Conservation (phyloP, 129 eudicot genomes). For the Pittosporum tobira region DNA sequence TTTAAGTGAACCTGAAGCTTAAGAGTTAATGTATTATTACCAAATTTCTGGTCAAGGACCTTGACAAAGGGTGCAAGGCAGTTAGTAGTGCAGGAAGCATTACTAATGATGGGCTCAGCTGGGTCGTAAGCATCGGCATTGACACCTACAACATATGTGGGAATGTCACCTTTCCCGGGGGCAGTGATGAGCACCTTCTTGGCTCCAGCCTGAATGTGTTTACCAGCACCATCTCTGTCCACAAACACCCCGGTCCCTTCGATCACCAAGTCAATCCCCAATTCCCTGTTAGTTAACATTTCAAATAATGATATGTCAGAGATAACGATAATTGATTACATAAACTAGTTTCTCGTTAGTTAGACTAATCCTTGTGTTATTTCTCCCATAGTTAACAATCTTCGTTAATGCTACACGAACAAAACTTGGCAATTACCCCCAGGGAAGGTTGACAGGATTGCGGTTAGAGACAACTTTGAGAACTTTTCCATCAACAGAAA, state of each 20-base stretch:
- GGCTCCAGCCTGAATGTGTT: constrained; percentile 85
- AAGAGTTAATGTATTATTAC: constrained; percentile 26
- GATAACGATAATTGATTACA: too few species aligned
- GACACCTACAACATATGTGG: constrained; percentile 95
- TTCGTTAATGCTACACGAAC: background rate
- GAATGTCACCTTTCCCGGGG: constrained; percentile 97
- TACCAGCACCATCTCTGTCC: constrained; percentile 96
- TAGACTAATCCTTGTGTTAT: too few species aligned
- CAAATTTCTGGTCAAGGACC: constrained; percentile 86
- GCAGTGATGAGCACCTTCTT: constrained; percentile 98
- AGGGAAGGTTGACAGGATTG: constrained; percentile 77
- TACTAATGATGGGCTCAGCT: constrained; percentile 74
- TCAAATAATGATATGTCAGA: too few species aligned
- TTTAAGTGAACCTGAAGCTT: too few species aligned
- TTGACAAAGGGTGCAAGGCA: constrained; percentile 98
- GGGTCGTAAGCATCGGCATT: constrained; percentile 65
- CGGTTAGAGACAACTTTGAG: constrained; percentile 84
- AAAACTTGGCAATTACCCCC: constrained; percentile 35
- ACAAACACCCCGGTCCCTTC: constrained; percentile 98
- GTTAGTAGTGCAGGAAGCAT: constrained; percentile 99
- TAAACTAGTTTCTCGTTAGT: too few species aligned
- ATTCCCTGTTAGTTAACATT: constrained; percentile 63
- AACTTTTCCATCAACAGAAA: constrained; percentile 91
- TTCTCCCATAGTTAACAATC: too few species aligned
- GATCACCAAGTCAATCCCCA: constrained; percentile 78